A percentile compares a stretch with the other conserved stretches of the same genome.
phyloP scores from a whole-genome alignment of 257 asterid species.

The Scutellaria baicalensis region DNA sequence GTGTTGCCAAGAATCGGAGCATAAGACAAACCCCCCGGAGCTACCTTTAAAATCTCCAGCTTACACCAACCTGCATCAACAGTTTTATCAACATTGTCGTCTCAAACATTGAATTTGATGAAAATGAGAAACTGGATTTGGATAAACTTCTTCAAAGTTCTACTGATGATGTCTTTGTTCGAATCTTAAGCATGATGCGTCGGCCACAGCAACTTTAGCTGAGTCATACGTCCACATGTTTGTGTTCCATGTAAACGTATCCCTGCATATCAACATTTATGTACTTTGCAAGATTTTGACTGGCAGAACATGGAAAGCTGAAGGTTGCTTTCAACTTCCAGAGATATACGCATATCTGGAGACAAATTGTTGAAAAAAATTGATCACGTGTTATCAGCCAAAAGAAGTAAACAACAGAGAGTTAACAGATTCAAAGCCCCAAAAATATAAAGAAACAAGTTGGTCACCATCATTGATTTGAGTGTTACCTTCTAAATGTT shows the following conservation, averaged over 20 bases:
- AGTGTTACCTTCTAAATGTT: slow-evolving; percentile 9
- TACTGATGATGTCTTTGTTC: background rate
- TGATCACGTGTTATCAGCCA: background rate
- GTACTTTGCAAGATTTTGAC: background rate
- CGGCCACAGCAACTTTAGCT: background rate
- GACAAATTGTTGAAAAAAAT: background rate
- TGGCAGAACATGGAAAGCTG: background rate
- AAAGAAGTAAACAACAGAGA: background rate
- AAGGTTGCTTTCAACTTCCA: background rate
- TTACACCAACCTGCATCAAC: too few species aligned
- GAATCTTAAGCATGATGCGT: background rate
- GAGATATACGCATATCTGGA: background rate
- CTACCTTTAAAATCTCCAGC: too few species aligned
- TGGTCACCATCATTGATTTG: background rate
- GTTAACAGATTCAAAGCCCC: background rate
- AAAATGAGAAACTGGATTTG: background rate
- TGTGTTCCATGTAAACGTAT: background rate
- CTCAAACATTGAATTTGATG: background rate
- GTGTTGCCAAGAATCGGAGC: too few species aligned
- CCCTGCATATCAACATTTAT: background rate
- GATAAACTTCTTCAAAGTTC: background rate
- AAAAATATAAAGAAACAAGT: background rate
- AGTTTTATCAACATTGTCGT: too few species aligned
- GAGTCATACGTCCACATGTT: background rate
- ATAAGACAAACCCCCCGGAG: too few species aligned